A percentile compares a stretch with the other conserved stretches of the same genome.
These are phyloP conservation scores for Ceratocystis cubensis DNA, from an alignment of 2,329 filamentous ascomycete genomes.

Conservation along the genomic window DNA sequence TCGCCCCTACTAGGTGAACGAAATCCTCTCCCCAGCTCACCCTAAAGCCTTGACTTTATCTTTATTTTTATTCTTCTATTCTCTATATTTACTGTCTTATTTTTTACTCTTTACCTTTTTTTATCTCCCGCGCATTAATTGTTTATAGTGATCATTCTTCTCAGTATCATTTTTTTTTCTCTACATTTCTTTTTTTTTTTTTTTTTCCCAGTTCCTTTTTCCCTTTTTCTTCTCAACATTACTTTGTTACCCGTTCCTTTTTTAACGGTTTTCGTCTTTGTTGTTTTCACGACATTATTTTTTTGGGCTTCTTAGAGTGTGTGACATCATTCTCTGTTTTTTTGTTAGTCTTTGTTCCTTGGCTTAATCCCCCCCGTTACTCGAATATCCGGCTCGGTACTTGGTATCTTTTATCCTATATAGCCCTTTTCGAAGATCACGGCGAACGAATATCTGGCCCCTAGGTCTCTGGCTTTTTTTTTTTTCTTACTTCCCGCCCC, in stretches of 20 bases:
- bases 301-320: not conserved
- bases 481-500: not conserved
- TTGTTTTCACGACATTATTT: not conserved
- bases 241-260: not conserved
- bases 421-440: not conserved
- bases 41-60: not conserved
- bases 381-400: not conserved
- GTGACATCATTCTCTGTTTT: not conserved
- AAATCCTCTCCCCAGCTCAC: not conserved
- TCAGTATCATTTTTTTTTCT: not conserved
- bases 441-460: not conserved
- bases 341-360: not conserved
- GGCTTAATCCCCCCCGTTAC: not conserved
- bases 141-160: not conserved
- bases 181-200: not conserved
- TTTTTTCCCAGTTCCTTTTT: not conserved
- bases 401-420: not conserved
- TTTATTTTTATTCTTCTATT: constrained; percentile 1
- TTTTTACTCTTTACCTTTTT: not conserved
- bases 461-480: not conserved
- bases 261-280: not conserved
- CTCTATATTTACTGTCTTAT: not conserved
- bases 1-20: too few species aligned
- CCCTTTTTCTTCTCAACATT: not conserved
- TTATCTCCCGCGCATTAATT: not conserved